These are phyloP conservation scores for Ophiorrhiza pumila DNA, from an alignment of 257 asterid genomes.

Conservation along the genomic window DNA sequence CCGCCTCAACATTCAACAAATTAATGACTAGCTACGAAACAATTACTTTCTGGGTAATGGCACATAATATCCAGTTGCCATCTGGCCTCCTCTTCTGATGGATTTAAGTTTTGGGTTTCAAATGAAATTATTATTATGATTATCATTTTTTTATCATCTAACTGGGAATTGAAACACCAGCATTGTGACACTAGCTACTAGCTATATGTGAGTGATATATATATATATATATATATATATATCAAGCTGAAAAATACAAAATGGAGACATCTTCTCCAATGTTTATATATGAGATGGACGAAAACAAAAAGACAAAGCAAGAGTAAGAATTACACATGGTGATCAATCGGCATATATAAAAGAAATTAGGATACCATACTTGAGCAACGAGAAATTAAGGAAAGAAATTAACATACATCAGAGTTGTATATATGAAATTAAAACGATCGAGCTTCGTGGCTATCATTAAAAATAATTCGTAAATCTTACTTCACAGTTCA, in stretches of 20 bases:
- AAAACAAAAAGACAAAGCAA: neutral
- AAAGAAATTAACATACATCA: neutral
- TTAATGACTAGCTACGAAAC: neutral
- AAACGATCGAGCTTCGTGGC: neutral
- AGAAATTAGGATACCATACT: neutral
- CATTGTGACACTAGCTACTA: too few species aligned
- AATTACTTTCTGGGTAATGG: neutral
- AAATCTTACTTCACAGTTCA: slow-evolving; percentile 39
- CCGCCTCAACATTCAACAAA: neutral
- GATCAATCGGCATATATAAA: neutral
- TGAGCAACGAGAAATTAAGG: slow-evolving; percentile 10
- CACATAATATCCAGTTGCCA: neutral
- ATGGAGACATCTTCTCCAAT: neutral
- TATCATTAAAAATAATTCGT: neutral
- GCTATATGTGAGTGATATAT: too few species aligned
- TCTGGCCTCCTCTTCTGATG: too few species aligned
- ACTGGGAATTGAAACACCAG: too few species aligned
- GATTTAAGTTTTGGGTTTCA: too few species aligned
- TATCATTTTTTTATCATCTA: too few species aligned
- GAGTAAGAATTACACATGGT: slow-evolving; percentile 1
- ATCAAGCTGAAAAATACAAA: neutral
- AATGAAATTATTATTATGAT: too few species aligned
- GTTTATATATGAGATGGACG: neutral
- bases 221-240: too few species aligned
- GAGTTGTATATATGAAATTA: slow-evolving; percentile 8